Evolutionary conservation across 805 yeast species (phyloP), one percentile per base, ranked within the genome.

Genomic region (Millerago galiae): DNA sequence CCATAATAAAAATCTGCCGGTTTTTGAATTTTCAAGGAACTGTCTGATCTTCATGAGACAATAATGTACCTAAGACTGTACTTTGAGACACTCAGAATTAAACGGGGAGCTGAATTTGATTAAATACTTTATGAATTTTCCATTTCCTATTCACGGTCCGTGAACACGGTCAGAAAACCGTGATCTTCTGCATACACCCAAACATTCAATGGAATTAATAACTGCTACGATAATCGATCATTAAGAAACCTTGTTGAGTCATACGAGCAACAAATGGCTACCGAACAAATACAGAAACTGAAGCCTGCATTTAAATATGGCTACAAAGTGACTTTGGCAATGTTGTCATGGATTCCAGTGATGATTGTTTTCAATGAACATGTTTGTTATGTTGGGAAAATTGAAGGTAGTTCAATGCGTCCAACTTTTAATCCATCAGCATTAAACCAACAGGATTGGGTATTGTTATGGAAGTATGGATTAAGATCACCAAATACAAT

Each of bases 331-430:
- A 42, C 68, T 2, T 37, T 75, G 15, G 56, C 66, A 34, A 66
- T 73, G 38, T 49, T 75, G 13, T 65, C 83, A 14, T 89, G 96
- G 96, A 62, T 88, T 25, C 96, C 96, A 0, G 96, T 88, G 36
- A 60, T 74, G 13, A 73, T 81, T 49, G 75, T 85, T 1, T 62
- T 81, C 46, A 75, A 78, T 31, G 87, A 85, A 48, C 85, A 83
- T 56, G 79, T 80, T 10, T 79, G 75, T 40, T 88, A 79, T 62
- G 72, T 89, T 24, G 85, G 86, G 13, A 75, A 78, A 61, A 75
- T 89, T 14, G 74, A 80, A 35, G 98, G 98, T 2, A 63, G 73
- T 32, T 86, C 95, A 18, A 90, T 90, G 98, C 71, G 84, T 40
- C 97, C 97, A 1, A 77, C 95, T 0, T 74, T 89, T 55, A 90